A percentile compares a stretch with the other conserved stretches of the same genome.
Evolutionary conservation across 2,329 filamentous ascomycete genomes (phyloP).

Genomic region (Xylariaceae sp.): DNA sequence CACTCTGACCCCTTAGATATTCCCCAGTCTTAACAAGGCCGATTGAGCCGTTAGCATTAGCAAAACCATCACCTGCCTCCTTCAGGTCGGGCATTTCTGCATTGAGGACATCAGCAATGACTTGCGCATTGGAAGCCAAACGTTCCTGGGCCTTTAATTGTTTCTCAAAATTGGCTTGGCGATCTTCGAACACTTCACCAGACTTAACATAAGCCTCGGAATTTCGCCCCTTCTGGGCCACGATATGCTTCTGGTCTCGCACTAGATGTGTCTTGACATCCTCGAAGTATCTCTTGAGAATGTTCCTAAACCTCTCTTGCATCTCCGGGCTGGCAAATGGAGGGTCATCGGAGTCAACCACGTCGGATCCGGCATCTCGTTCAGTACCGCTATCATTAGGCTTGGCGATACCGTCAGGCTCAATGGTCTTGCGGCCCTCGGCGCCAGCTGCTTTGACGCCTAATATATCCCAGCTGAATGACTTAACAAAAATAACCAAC

Average conservation of each 20-base stretch:
- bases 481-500: slow-evolving; percentile 92
- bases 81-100: slow-evolving; percentile 91
- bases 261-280: slow-evolving; percentile 85
- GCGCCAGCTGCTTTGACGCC: slow-evolving; percentile 68
- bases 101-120: slow-evolving; percentile 81
- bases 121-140: slow-evolving; percentile 82
- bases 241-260: slow-evolving; percentile 87
- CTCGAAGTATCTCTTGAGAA: slow-evolving; percentile 84
- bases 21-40: slow-evolving; percentile 92
- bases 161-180: slow-evolving; percentile 93
- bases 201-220: slow-evolving; percentile 98
- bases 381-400: slow-evolving; percentile 42
- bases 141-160: slow-evolving; percentile 89
- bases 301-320: slow-evolving; percentile 79
- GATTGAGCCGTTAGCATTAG: slow-evolving; percentile 69
- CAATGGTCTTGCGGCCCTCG: slow-evolving; percentile 78
- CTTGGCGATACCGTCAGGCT: slow-evolving; percentile 70
- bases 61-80: slow-evolving; percentile 69
- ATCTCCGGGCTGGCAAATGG: slow-evolving; percentile 73
- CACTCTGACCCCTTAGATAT: slow-evolving; percentile 83
- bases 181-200: slow-evolving; percentile 95
- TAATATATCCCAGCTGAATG: slow-evolving; percentile 92
- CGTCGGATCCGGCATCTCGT: slow-evolving; percentile 48
- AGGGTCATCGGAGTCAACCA: slow-evolving; percentile 55
- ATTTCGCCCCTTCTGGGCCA: slow-evolving; percentile 84